Base-by-base conservation (phyloP, 1,284 basidiomycete species). In the Somion occarium region DNA sequence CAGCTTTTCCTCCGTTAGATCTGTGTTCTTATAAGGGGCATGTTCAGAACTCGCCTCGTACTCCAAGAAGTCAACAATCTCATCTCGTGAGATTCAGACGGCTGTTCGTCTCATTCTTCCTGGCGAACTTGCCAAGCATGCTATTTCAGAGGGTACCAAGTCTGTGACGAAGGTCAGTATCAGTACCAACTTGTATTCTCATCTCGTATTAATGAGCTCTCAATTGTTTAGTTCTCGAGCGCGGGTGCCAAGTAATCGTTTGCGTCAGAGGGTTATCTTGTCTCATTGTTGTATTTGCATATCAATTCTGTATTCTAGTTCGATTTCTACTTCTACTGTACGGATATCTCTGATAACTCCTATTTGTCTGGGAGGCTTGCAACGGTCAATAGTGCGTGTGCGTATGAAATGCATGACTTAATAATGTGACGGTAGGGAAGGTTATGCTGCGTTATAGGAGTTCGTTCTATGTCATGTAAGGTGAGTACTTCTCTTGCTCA, bases 1-100 rank as follows among this genome's bases (percentile, higher is more conserved):
- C 42, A 55, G 2, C 38, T 19, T 37, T 48, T 44, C 9, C n/a
- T 19, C 13, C 9, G n/a, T 26, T 24, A 20, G 38, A 2, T 3
- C n/a, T 7, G 11, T 23, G 19, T 19, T 12, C 19, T 52, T 46
- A 46, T 48, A 59, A 19, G 60, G 59, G 22, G n/a, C 38, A n/a
- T n/a, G 24, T 49, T 26, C 75, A 87, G 85, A 93, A 76, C 88
- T 96, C 59, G 91, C 92, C 38, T 79, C 86, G 3, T 94, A 95
- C 80, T 93, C 91, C 56, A 93, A 93, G 79, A 93, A 93, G 74
- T 92, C 91, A 11, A 96, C 92, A 49, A 94, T 95, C 73, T 93
- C 92, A 49, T 93, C 91, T 44, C 89, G 92, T 54, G 92, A 95
- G 73, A 94, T 95, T 64, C 92, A 94, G 72, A 95, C 93, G 44